These are phyloP conservation scores for Cephalotrichum gorgonifer DNA, from an alignment of 2,329 filamentous ascomycete genomes.

Conservation along the genomic window DNA sequence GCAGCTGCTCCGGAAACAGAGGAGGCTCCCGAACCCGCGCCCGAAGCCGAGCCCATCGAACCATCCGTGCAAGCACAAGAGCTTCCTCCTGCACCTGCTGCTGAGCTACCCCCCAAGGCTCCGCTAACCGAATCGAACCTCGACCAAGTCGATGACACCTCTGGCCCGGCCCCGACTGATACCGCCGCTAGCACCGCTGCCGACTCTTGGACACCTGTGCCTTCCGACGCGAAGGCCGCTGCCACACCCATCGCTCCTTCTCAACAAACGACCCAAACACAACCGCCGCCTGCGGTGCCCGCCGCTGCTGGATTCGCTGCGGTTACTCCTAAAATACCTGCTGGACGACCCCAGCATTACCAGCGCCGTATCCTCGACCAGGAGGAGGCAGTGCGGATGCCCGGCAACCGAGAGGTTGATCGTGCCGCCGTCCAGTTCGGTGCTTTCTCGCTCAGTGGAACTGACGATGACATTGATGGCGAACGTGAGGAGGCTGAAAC, in stretches of 20 bases:
- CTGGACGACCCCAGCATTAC: constrained; percentile 1
- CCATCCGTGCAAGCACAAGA: not conserved
- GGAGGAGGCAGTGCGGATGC: constrained; percentile 97
- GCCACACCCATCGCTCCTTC: constrained; percentile 52
- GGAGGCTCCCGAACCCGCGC: constrained; percentile 13
- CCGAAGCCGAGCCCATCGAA: constrained; percentile 18
- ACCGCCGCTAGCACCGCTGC: constrained; percentile 84
- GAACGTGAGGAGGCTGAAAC: constrained; percentile 94
- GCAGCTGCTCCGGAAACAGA: constrained; percentile 14
- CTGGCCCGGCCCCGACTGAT: constrained; percentile 55
- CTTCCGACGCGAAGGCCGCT: constrained; percentile 45
- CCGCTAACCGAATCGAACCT: constrained; percentile 87
- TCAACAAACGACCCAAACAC: constrained; percentile 50
- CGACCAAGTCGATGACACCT: constrained; percentile 77
- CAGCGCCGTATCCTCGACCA: constrained; percentile 85
- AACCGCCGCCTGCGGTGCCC: constrained; percentile 46
- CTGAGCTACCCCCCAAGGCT: constrained; percentile 61
- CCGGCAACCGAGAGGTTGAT: constrained; percentile 89
- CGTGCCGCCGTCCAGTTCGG: constrained; percentile 92
- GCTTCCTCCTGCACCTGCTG: constrained; percentile 33
- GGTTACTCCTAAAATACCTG: constrained; percentile 67
- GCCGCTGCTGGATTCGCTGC: constrained; percentile 54
- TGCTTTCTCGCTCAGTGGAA: constrained; percentile 79
- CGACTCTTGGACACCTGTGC: constrained; percentile 70
- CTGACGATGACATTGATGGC: constrained; percentile 82